These are phyloP conservation scores for Penicillium maclennaniae DNA, from an alignment of 495 filamentous ascomycete species.

Conservation along the genomic window DNA sequence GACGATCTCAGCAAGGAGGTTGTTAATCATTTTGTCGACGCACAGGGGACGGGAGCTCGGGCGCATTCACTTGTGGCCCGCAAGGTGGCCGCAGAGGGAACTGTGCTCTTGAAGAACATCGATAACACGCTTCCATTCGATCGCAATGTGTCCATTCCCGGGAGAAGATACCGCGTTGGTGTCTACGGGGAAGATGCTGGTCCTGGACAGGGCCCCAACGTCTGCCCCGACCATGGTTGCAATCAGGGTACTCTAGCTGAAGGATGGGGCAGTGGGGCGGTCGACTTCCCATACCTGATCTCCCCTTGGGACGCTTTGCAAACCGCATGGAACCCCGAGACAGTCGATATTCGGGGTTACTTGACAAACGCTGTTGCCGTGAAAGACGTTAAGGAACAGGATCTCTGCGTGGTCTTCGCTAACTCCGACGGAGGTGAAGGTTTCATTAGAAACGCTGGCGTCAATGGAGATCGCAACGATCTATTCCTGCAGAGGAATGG, in stretches of 20 bases:
- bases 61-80: constrained; percentile 68
- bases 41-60: constrained; percentile 54
- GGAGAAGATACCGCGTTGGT: constrained; percentile 55
- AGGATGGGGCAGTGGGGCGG: constrained; percentile 89
- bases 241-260: constrained; percentile 80
- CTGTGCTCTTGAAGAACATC: constrained; percentile 77
- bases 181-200: constrained; percentile 86
- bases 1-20: constrained; percentile 50
- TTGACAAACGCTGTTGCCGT: constrained; percentile 53
- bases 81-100: constrained; percentile 77
- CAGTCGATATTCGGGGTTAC: constrained; percentile 57
- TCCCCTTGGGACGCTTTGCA: constrained; percentile 65
- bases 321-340: constrained; percentile 53
- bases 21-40: constrained; percentile 77
- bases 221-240: constrained; percentile 70
- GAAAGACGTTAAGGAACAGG: constrained; percentile 43
- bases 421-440: constrained; percentile 64
- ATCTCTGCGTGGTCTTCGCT: constrained; percentile 64
- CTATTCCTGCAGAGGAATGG: constrained; percentile 74
- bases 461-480: constrained; percentile 80
- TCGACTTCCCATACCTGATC: constrained; percentile 80
- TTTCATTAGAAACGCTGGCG: constrained; percentile 56
- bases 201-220: constrained; percentile 64
- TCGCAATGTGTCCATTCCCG: constrained; percentile 43
- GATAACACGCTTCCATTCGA: constrained; percentile 60